Conservation (phyloP, 177 flowering plant genomes). For the Vitis hybrid region DNA sequence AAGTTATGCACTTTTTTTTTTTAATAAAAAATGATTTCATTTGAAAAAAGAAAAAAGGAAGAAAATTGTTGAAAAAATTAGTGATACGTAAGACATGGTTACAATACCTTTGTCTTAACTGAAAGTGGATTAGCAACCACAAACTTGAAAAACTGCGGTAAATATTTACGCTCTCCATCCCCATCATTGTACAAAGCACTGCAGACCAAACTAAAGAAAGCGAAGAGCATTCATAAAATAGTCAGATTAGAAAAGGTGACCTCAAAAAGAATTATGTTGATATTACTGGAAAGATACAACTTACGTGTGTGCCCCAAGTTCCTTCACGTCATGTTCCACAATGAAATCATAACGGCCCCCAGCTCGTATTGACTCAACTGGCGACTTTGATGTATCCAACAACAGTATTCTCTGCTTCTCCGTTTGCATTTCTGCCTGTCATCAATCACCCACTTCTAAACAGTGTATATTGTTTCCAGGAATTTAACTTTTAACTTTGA, state of each 20-base stretch:
- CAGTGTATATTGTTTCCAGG: too few species aligned
- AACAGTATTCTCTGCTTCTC: constrained; percentile 88
- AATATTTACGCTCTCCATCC: constrained; percentile 91
- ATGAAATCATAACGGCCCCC: constrained; percentile 98
- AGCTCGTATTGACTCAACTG: constrained; percentile 88
- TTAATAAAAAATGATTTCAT: not conserved
- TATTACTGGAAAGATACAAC: constrained; percentile 11
- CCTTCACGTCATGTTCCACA: constrained; percentile 98
- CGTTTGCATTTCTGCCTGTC: constrained; percentile 96
- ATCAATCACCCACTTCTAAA: constrained; percentile 3
- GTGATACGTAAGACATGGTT: not conserved
- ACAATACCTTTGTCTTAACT: constrained; percentile 89
- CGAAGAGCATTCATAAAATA: not conserved
- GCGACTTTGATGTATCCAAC: constrained; percentile 87
- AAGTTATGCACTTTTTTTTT: not conserved
- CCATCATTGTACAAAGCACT: constrained; percentile 90
- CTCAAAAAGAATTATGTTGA: not conserved
- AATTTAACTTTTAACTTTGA: too few species aligned
- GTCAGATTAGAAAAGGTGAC: not conserved
- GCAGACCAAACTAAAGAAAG: constrained; percentile 72
- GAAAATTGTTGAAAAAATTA: not conserved
- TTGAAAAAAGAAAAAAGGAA: not conserved
- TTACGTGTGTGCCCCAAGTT: constrained; percentile 97
- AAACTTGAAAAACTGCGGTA: constrained; percentile 97
- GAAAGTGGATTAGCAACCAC: constrained; percentile 95